Percentiles rank a stretch among this genome's conserved stretches.
Conservation (phyloP, 495 filamentous ascomycete genomes). For the Hypoxylon perforatum region DNA sequence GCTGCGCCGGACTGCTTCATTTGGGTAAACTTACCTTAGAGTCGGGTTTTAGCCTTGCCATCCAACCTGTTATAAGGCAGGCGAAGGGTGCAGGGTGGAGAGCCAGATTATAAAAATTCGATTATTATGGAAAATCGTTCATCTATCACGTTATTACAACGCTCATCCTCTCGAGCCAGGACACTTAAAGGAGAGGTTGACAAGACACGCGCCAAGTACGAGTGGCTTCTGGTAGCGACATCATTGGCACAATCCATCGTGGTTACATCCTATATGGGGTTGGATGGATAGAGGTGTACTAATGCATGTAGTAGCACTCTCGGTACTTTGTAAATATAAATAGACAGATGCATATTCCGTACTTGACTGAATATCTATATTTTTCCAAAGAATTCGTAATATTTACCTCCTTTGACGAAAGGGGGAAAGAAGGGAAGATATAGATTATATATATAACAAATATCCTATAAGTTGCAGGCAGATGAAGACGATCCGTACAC, state of each 20-base stretch:
- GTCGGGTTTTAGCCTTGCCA: not conserved
- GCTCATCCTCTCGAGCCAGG: not conserved
- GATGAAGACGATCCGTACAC: no score
- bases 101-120: not conserved
- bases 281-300: not conserved
- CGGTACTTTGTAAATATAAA: constrained; percentile 35
- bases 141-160: constrained; percentile 2
- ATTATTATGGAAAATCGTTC: not conserved
- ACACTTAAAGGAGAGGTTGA: not conserved
- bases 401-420: no score
- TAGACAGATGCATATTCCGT: constrained; percentile 14
- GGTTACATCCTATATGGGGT: constrained; percentile 30
- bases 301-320: constrained; percentile 6
- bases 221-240: constrained; percentile 29
- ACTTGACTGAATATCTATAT: not conserved
- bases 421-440: no score
- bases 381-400: not conserved
- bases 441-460: no score
- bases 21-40: constrained; percentile 18
- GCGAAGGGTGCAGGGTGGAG: constrained; percentile 4
- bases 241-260: constrained; percentile 28
- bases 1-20: constrained; percentile 26
- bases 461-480: no score
- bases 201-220: constrained; percentile 2
- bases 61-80: constrained; percentile 17